phyloP scores from a whole-genome alignment of 2,329 filamentous ascomycete genomes.

The Malbranchea zuffiana region DNA sequence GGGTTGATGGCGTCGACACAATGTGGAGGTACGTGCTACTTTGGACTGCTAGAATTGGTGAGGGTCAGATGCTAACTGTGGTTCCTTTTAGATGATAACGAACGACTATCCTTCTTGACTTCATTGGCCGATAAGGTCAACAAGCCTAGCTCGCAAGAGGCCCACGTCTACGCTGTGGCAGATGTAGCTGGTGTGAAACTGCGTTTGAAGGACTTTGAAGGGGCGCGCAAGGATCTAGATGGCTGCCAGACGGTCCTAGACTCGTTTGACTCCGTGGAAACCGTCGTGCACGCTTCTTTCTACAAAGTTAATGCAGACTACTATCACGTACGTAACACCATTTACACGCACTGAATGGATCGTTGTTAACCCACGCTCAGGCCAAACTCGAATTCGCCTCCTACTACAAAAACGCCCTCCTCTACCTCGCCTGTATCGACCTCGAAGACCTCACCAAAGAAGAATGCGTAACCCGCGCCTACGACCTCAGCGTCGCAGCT shows the following conservation, averaged over 20 bases:
- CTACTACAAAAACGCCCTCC: constrained; percentile 94
- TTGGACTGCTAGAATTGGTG: not conserved
- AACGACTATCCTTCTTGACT: constrained; percentile 75
- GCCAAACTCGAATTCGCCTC: constrained; percentile 83
- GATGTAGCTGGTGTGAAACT: constrained; percentile 83
- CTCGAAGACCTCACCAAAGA: constrained; percentile 59
- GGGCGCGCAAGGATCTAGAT: constrained; percentile 76
- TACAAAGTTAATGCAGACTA: constrained; percentile 93
- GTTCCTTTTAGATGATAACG: constrained; percentile 44
- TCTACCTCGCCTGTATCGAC: constrained; percentile 94
- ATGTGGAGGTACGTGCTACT: constrained; percentile 39
- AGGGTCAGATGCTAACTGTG: constrained; percentile 6
- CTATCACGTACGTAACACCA: constrained; percentile 55
- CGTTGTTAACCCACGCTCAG: constrained; percentile 25
- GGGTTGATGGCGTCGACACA: constrained; percentile 78
- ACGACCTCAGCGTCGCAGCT: constrained; percentile 85
- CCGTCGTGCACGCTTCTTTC: constrained; percentile 88
- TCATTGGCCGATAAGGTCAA: constrained; percentile 79
- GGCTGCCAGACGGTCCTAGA: constrained; percentile 80
- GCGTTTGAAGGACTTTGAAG: constrained; percentile 65
- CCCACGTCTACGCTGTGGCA: constrained; percentile 85
- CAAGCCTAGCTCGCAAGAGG: constrained; percentile 86
- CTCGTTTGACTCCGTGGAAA: constrained; percentile 87
- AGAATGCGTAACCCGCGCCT: constrained; percentile 73
- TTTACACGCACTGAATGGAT: not conserved